These are phyloP conservation scores for Chlorencoelia australis DNA, from an alignment of 2,329 filamentous ascomycete genomes.

Conservation along the genomic window DNA sequence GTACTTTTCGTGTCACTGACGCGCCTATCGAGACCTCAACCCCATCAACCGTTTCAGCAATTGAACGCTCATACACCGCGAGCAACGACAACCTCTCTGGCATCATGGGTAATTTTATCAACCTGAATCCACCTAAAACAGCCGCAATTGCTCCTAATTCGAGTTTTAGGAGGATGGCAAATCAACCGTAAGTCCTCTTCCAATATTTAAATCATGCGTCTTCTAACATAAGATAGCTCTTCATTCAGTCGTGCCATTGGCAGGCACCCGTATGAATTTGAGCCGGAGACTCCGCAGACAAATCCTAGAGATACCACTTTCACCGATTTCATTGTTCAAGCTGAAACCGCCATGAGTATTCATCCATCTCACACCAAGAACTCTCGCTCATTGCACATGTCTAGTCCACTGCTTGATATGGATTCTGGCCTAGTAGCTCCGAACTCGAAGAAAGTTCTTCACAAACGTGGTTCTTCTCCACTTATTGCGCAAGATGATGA, in stretches of 20 bases:
- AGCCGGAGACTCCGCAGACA: constrained; percentile 18
- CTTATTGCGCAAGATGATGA: no score
- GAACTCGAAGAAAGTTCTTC: constrained; percentile 11
- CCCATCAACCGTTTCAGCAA: no score
- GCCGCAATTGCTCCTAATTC: no score
- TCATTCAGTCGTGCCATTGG: not conserved
- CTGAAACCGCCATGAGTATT: constrained; percentile 8
- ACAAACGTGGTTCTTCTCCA: constrained; percentile 2
- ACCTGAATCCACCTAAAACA: no score
- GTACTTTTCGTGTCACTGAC: no score
- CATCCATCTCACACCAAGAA: constrained; percentile 16
- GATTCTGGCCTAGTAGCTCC: no score
- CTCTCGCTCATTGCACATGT: constrained; percentile 16
- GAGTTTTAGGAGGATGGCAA: no score
- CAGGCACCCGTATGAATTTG: constrained; percentile 18
- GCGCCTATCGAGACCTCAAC: no score
- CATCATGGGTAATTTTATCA: constrained; percentile 21
- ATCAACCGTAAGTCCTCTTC: no score
- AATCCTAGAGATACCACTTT: constrained; percentile 16
- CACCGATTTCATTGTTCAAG: constrained; percentile 16
- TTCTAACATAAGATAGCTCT: constrained; percentile 1
- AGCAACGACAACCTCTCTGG: constrained; percentile 9
- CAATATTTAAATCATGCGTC: no score
- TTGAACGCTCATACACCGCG: no score
- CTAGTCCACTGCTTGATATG: no score